Percentiles rank a stretch among this genome's conserved stretches.
Conservation (phyloP, 768 basidiomycete genomes). For the Boletales sp. region DNA sequence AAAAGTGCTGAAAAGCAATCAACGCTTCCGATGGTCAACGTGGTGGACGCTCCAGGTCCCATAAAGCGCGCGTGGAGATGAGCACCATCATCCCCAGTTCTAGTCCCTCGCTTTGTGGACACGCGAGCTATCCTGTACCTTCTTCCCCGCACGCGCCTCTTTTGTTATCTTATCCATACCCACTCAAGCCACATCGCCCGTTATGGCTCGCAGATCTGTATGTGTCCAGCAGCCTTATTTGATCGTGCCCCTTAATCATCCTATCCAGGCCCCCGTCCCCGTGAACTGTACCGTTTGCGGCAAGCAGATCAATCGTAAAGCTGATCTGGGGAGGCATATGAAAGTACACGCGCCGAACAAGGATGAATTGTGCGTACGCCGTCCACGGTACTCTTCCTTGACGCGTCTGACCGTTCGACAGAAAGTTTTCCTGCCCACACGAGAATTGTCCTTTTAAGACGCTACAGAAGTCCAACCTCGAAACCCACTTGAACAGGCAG, state of each 20-base stretch:
- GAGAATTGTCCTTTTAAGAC: constrained; percentile 17
- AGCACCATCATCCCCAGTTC: background rate
- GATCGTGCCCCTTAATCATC: too few species aligned
- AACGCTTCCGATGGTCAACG: constrained; percentile 9
- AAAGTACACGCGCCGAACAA: constrained; percentile 19
- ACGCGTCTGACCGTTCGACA: constrained; percentile 9
- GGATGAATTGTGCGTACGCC: constrained; percentile 20
- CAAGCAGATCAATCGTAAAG: constrained; percentile 16
- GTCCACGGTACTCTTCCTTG: background rate
- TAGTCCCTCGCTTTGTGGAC: background rate
- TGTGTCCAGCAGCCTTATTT: background rate
- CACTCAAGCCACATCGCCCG: too few species aligned
- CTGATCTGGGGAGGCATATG: constrained; percentile 29
- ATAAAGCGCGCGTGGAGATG: constrained; percentile 18
- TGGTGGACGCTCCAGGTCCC: constrained; percentile 4
- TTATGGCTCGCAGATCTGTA: background rate
- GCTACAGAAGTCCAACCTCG: constrained; percentile 26
- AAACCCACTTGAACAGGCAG: constrained; percentile 28
- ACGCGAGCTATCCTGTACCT: background rate
- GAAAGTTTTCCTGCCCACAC: constrained; percentile 23
- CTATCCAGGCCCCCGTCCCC: background rate
- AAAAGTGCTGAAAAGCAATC: constrained; percentile 26
- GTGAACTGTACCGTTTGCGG: constrained; percentile 14
- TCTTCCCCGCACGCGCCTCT: too few species aligned
- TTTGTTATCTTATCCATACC: too few species aligned